Evolutionary conservation across 2,329 filamentous ascomycete species (phyloP), one percentile per base, ranked within the genome.

Genomic region (Penicillium concentricum): DNA sequence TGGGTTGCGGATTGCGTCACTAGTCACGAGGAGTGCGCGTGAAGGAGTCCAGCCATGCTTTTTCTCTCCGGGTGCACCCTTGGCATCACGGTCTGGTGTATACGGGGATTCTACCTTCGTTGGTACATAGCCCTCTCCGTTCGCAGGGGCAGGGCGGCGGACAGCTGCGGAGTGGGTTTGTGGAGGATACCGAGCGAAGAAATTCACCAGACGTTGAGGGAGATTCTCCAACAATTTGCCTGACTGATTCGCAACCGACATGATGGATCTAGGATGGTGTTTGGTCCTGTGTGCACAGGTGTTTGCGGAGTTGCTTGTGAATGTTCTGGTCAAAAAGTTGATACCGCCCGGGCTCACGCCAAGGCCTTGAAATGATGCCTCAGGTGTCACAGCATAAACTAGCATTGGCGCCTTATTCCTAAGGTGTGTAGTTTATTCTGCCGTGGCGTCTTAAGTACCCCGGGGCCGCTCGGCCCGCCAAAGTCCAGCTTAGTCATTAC

Each of bases 181-280:
- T 46, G 93, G 92, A 41, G 94, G 94, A 75, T 93, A 97, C 63
- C 90, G 89, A 56, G 89, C 88, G 76, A 99, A 89, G 83, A 99
- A 97, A 69, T 87, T 86, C 71, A 89, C 84, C 44, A 99, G 84
- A 39, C 88, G 88, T 52, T 84, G 80, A 9, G 92, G 94, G 39
- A 97, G 85, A 24, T 64, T 50, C 18, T 50, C 38, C n/a, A 50
- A 16, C 45, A 41, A 3, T 28, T 30, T 5, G 8, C 38, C 9
- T 53, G 58, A 52, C 63, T 45, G 69, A n/a, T 60, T 55, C 44
- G 55, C 51, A 45, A 51, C 59, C 28, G 61, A 62, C 58, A 65
- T 68, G 60, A 16, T 62, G 57, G 37, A 60, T 57, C 22, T 61
- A 62, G 66, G 34, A 55, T 45, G 43, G 34, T 37, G 30, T 61